phyloP scores from a whole-genome alignment of 2,329 filamentous ascomycete genomes.

The Aspergillus transmontanensis region DNA sequence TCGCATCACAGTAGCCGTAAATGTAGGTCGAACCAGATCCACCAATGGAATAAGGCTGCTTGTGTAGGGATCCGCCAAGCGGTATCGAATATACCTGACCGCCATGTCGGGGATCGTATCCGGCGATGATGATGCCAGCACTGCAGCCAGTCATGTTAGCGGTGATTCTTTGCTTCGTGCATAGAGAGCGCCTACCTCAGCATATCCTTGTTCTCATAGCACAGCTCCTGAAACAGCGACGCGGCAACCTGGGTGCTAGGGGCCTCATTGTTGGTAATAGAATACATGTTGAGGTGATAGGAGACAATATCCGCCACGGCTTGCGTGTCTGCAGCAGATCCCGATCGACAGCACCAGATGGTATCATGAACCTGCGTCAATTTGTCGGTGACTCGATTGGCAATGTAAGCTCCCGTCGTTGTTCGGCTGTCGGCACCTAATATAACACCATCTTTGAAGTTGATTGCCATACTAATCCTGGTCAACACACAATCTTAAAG shows the following conservation, averaged over 20 bases:
- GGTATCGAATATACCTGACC: slow-evolving; percentile 98
- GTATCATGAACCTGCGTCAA: slow-evolving; percentile 97
- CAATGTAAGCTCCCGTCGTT: slow-evolving; percentile 96
- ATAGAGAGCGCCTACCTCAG: slow-evolving; percentile 66
- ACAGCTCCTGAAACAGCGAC: slow-evolving; percentile 95
- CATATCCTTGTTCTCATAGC: slow-evolving; percentile 95
- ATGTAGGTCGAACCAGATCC: slow-evolving; percentile 98
- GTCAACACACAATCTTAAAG: slow-evolving; percentile 25
- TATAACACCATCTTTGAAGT: slow-evolving; percentile 98
- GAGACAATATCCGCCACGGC: slow-evolving; percentile 97
- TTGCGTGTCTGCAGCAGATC: slow-evolving; percentile 96
- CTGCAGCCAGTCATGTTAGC: slow-evolving; percentile 49
- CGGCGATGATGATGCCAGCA: slow-evolving; percentile 97
- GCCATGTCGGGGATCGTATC: slow-evolving; percentile 91
- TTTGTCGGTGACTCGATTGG: slow-evolving; percentile 99
- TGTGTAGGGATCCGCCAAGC: slow-evolving; percentile 93
- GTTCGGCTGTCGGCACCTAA: slow-evolving; percentile 95
- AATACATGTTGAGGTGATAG: slow-evolving; percentile 92
- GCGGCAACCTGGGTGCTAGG: slow-evolving; percentile 95
- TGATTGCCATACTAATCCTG: slow-evolving; percentile 84
- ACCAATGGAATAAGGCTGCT: slow-evolving; percentile 92
- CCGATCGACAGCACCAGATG: slow-evolving; percentile 99
- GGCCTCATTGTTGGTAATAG: slow-evolving; percentile 82
- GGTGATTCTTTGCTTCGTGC: neutral
- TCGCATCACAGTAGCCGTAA: slow-evolving; percentile 95